Evolutionary conservation across 2,329 filamentous ascomycete genomes (phyloP), one percentile per base, ranked within the genome.

Genomic region (Fusarium subglutinans): DNA sequence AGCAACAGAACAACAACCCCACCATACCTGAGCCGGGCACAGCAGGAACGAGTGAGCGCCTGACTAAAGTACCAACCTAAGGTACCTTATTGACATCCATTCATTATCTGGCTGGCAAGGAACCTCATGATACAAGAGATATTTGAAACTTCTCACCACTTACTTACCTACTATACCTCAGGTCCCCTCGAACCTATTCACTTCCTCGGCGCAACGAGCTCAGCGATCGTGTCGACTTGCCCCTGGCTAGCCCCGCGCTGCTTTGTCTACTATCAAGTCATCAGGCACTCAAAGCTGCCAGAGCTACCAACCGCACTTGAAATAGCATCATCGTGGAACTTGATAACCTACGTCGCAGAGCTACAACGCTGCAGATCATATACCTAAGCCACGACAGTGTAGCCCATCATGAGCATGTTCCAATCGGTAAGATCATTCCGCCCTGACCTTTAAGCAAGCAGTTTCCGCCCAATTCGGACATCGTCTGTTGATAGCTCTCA

Each of bases 321-420:
- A 67, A 78, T 70, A 78, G 62, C 73, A 77, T 68, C 69, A 69
- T 66, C 58, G 40, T 44, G 38, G 41, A 35, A 51, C 26, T 45
- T 40, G 14, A 37, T 56, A 41, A 40, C 26, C 54, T 37, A 28
- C 68, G 43, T 62, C 58, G 33, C 63, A 44, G 44, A 40, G 12
- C 22, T 18, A 17, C 20, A 50, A 30, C 41, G 7, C 40, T 24
- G 28, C 26, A 40, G 12, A 38, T 8, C n/a, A 33, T 22, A 20
- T 20, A 24, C n/a, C 30, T 30, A 28, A 28, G 9, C 9, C 40
- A 24, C 37, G 9, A 11, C 22, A 57, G 56, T 20, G 48, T 54
- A 50, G 35, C 54, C 43, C 54, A 26, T 18, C 20, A 61, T 50
- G 71, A 68, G 47, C 67, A 80, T 81, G 80, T 81, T 81, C 55